Evolutionary conservation across 2,329 filamentous ascomycete species (phyloP), one percentile per base, ranked within the genome.

Genomic region (Clonostachys chloroleuca): DNA sequence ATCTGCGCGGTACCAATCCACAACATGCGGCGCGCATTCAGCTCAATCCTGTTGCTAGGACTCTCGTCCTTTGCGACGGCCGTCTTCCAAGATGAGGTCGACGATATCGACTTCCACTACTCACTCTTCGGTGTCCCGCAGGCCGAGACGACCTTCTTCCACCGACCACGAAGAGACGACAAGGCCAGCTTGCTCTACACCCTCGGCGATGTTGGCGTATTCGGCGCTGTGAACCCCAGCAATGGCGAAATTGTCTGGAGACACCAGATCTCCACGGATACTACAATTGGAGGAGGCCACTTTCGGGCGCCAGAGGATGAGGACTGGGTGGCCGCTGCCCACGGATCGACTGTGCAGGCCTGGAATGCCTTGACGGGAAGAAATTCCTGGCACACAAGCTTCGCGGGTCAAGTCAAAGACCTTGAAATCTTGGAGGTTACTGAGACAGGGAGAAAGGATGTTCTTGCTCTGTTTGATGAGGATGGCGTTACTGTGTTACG

Each of bases 161-260:
- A 96, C 70, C 86, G 85, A 56, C 92, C 94, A 37, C 80, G 87
- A 59, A 78, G 81, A 52, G 81, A 85, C 56, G 92, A 92, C 52
- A 90, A 89, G 66, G 92, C 92, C 35, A 92, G 89, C 46, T 77
- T 99, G 36, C 78, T 99, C 45, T 99, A 96, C 66, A 95, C 94
- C 0, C 73, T 97, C 41, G 95, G 89, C 53, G 89, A 96, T 49
- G 78, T 91, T 43, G 83, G 84, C 36, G 80, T 96, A 3, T 68
- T 99, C 16, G 94, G 89, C 43, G 92, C 92, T 2, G 78, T 97
- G 42, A 95, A 96, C 58, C 94, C 94, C 2, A 87, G 84, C 61
- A 92, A 86, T 60, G 92, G 94, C 16, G 77, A 81, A 3, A 62
- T 96, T 14, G 80, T 96, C 3, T 99, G 94, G 94, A 81, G 94